A percentile compares a stretch with the other conserved stretches of the same genome.
phyloP scores from a whole-genome alignment of 768 basidiomycete genomes.

The Ephemerocybe angulata region DNA sequence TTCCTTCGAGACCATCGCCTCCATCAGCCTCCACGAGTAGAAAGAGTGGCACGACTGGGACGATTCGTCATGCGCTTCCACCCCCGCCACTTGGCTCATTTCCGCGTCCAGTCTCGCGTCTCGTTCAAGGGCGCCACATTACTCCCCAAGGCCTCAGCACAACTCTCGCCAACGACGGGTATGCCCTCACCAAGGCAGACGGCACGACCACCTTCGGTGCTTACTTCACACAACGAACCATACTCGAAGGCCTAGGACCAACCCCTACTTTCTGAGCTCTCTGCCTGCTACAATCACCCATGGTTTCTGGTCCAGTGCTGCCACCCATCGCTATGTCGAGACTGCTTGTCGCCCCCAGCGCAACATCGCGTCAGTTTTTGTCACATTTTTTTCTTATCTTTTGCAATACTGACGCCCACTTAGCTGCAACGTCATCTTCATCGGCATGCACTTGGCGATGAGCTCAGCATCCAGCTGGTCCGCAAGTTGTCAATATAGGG shows the following conservation, averaged over 20 bases:
- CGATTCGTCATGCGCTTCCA: conserved; percentile 71
- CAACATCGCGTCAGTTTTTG: conserved; percentile 61
- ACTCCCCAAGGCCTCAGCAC: conserved; percentile 69
- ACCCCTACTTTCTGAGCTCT: conserved; percentile 96
- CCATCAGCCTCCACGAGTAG: conserved; percentile 84
- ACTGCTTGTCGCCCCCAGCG: conserved; percentile 88
- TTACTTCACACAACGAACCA: conserved; percentile 88
- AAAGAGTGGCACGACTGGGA: conserved; percentile 99
- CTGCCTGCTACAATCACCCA: conserved; percentile 97
- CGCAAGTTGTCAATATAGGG: conserved; percentile 85
- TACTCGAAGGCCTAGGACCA: conserved; percentile 95
- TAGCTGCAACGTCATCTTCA: conserved; percentile 84
- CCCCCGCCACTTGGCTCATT: conserved; percentile 82
- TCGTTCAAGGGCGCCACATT: conserved; percentile 92
- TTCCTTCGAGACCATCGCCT: conserved; percentile 69
- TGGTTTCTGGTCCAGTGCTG: conserved; percentile 95
- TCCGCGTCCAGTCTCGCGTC: conserved; percentile 84
- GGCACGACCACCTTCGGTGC: conserved; percentile 68
- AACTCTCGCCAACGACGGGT: conserved; percentile 82
- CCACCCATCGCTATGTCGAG: conserved; percentile 89
- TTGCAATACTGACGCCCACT: conserved; percentile 5
- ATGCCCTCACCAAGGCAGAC: conserved; percentile 67
- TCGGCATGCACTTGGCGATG: conserved; percentile 94
- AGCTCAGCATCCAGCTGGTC: conserved; percentile 79
- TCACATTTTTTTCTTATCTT: conserved; percentile 6